Evolutionary conservation across 306 rosid genomes (phyloP), one percentile per base, ranked within the genome.

Genomic region (Adenanthera pavonina): DNA sequence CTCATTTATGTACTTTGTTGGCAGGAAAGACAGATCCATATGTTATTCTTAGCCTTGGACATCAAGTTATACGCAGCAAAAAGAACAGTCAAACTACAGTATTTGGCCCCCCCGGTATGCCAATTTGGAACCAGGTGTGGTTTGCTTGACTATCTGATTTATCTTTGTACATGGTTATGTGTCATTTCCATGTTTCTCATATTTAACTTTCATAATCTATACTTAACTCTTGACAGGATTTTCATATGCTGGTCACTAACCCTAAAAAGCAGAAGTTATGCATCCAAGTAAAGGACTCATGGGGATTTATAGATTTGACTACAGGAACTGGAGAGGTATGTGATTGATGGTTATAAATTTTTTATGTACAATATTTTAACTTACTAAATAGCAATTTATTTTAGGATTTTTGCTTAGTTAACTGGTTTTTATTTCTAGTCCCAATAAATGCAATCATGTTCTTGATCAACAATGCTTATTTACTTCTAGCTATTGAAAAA

Each of bases 41-140:
- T 75, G 99, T 96, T 71, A 82, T 81, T 86, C 89, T 96, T 72
- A 85, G 82, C 91, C 89, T 96, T 43, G 99, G 97, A 40, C 89
- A 93, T 84, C 99, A 96, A 87, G 79, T 48, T 69, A 93, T 96
- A 84, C 92, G 92, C 62, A 96, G 99, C 88, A 96, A 96, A 88
- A 96, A 91, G 90, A 92, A 96, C 86, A 96, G 99, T 77, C 99
- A 96, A 88, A 96, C 99, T 47, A 96, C 99, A 33, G 97, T 96
- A 48, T 86, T 89, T 84, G 99, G 99, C 0, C 92, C 98, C 60
- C 99, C 99, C 25, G 99, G 98, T 78, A 89, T 92, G 91, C 99
- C 99, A 71, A 96, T 96, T 76, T 96, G 99, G 99, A 93, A 96
- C 84, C 99, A 96, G 96, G 99, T 95, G 75, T 86, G 71, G 86